These are phyloP conservation scores for Mallotus japonicus DNA, from an alignment of 441 rosid species.

Conservation along the genomic window DNA sequence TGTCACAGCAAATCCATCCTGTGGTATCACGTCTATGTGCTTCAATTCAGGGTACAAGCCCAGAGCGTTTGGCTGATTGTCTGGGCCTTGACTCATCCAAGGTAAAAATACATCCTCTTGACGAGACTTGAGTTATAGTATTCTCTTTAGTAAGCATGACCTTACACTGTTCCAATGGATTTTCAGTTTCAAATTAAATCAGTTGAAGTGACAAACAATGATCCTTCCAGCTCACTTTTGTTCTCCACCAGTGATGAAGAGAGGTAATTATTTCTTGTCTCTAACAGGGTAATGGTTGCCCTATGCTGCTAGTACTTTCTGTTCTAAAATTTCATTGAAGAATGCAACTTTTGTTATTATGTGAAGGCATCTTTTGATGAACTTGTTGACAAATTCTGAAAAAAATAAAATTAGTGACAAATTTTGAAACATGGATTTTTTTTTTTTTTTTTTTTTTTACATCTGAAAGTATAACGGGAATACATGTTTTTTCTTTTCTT, in stretches of 20 bases:
- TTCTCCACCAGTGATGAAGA: constrained; percentile 70
- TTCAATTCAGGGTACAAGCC: constrained; percentile 95
- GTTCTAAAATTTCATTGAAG: not conserved
- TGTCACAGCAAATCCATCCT: constrained; percentile 99
- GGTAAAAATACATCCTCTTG: constrained; percentile 44
- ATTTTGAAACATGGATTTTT: constrained; percentile 5
- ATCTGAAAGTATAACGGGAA: not conserved
- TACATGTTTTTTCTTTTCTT: not conserved
- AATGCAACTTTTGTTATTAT: not conserved
- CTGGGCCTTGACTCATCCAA: constrained; percentile 93
- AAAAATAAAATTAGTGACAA: not conserved
- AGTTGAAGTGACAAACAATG: constrained; percentile 42
- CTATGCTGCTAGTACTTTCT: not conserved
- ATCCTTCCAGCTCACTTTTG: constrained; percentile 54
- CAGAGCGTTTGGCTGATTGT: constrained; percentile 93
- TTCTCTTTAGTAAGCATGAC: constrained; percentile 16
- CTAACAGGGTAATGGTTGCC: constrained; percentile 4
- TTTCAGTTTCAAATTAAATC: constrained; percentile 71
- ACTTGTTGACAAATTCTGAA: not conserved
- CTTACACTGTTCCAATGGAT: constrained; percentile 23
- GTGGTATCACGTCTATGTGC: constrained; percentile 94
- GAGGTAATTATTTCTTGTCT: constrained; percentile 48
- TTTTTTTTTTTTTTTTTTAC: not conserved
- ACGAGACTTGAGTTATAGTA: constrained; percentile 15
- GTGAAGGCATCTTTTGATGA: not conserved